Conservation (phyloP, 768 basidiomycete genomes). For the Trametes sanguinea region DNA sequence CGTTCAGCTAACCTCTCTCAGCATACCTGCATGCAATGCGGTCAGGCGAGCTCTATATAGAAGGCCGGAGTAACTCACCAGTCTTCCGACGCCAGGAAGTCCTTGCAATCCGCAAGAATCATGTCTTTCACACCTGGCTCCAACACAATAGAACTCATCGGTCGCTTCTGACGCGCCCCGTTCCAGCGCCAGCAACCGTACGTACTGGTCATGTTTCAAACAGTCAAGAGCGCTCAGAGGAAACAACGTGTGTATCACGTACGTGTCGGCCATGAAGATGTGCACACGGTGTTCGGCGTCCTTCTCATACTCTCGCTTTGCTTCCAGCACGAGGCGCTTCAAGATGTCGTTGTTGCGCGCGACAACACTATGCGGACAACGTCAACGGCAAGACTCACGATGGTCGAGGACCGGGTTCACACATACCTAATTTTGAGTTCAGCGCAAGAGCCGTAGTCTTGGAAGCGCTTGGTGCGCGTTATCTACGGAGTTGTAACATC, state of each 20-base stretch:
- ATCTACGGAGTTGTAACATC: conserved; percentile 49
- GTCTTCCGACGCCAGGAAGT: conserved; percentile 81
- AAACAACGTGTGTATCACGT: conserved; percentile 38
- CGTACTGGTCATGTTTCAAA: conserved; percentile 42
- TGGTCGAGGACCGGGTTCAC: conserved; percentile 8
- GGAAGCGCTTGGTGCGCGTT: conserved; percentile 75
- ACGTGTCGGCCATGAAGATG: conserved; percentile 89
- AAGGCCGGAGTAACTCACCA: conserved; percentile 54
- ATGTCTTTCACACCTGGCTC: conserved; percentile 91
- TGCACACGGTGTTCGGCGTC: conserved; percentile 90
- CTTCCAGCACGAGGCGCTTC: conserved; percentile 84
- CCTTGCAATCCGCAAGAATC: conserved; percentile 84
- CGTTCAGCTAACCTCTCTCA: conserved; percentile 65
- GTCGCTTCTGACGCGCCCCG: conserved; percentile 84
- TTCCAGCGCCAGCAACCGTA: conserved; percentile 87
- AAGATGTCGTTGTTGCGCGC: conserved; percentile 87
- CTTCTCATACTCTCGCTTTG: conserved; percentile 87
- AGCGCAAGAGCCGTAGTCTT: conserved; percentile 72
- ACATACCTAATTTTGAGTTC: conserved; percentile 78
- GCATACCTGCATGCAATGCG: conserved; percentile 66
- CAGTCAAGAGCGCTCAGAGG: conserved; percentile 20
- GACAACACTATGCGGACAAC: conserved; percentile 62
- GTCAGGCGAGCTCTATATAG: conserved; percentile 23
- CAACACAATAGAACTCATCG: conserved; percentile 90
- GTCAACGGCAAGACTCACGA: conserved; percentile 19